Evolutionary conservation across 805 yeast genomes (phyloP).

Genomic region (Cyberlindnera veronae): DNA sequence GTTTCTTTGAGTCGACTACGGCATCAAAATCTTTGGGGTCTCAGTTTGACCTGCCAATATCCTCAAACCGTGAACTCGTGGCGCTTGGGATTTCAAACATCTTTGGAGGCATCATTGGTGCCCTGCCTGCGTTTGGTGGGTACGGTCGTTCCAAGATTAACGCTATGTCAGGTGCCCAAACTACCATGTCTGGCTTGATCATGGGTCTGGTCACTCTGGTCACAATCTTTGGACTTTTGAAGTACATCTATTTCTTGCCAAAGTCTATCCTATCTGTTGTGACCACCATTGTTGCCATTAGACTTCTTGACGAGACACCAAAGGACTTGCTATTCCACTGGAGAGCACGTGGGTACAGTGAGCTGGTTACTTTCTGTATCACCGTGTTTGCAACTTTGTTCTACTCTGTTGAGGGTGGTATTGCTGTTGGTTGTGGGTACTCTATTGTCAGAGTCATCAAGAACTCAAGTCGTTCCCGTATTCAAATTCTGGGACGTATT

Average conservation of each 20-base stretch:
- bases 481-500: conserved; percentile 74
- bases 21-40: conserved; percentile 86
- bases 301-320: conserved; percentile 82
- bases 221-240: conserved; percentile 57
- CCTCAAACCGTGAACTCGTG: conserved; percentile 86
- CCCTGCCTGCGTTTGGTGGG: conserved; percentile 92
- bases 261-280: conserved; percentile 76
- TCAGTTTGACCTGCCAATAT: conserved; percentile 63
- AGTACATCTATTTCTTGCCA: conserved; percentile 70
- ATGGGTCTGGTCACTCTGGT: conserved; percentile 76
- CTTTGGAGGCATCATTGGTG: conserved; percentile 51
- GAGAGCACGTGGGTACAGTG: conserved; percentile 71
- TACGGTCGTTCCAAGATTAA: conserved; percentile 91
- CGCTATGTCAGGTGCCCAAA: conserved; percentile 81
- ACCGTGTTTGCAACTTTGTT: conserved; percentile 62
- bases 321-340: conserved; percentile 71
- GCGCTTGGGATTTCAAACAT: conserved; percentile 78
- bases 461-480: conserved; percentile 77
- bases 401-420: conserved; percentile 85
- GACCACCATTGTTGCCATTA: conserved; percentile 72
- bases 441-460: conserved; percentile 76
- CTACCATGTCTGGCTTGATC: conserved; percentile 78
- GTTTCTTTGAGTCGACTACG: conserved; percentile 90
- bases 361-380: conserved; percentile 62
- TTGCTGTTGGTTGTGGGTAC: conserved; percentile 79